Conservation (phyloP, 139 green algal genomes). For the Spirogloea muscicola region DNA sequence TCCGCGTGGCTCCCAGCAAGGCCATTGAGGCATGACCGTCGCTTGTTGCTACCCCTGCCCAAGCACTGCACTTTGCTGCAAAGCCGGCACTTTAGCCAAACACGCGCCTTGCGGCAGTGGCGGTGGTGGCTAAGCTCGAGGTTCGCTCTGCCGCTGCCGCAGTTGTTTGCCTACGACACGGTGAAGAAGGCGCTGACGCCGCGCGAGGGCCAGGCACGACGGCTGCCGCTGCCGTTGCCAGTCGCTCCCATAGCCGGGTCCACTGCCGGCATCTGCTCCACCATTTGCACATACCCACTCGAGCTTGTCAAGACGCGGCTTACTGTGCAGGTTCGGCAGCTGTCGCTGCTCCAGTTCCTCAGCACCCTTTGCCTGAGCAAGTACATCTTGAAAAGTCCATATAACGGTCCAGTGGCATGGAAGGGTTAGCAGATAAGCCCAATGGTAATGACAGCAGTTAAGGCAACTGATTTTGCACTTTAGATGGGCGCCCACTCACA, state of each 20-base stretch:
- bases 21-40: slow-evolving; percentile 30
- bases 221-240: not conserved
- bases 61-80: not conserved
- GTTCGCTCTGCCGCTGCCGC: too few relatives aligned
- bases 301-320: slow-evolving; percentile 45
- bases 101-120: not conserved
- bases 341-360: not conserved
- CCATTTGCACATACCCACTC: slow-evolving; percentile 31
- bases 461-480: too few relatives aligned
- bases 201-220: not conserved
- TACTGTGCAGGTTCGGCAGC: slow-evolving; percentile 22
- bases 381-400: not conserved
- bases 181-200: slow-evolving; percentile 27
- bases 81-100: not conserved
- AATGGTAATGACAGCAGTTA: too few relatives aligned
- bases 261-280: slow-evolving; percentile 23
- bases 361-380: not conserved
- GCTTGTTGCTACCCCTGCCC: not conserved
- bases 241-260: slow-evolving; percentile 31
- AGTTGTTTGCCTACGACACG: slow-evolving; percentile 41
- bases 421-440: too few relatives aligned
- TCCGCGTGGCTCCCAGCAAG: slow-evolving; percentile 37
- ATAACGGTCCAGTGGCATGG: too few relatives aligned
- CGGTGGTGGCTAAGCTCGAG: not conserved
- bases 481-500: too few relatives aligned